Percentiles rank a stretch among this genome's conserved stretches.
phyloP scores from a whole-genome alignment of 805 yeast genomes.

The Barnettozyma sp. region DNA sequence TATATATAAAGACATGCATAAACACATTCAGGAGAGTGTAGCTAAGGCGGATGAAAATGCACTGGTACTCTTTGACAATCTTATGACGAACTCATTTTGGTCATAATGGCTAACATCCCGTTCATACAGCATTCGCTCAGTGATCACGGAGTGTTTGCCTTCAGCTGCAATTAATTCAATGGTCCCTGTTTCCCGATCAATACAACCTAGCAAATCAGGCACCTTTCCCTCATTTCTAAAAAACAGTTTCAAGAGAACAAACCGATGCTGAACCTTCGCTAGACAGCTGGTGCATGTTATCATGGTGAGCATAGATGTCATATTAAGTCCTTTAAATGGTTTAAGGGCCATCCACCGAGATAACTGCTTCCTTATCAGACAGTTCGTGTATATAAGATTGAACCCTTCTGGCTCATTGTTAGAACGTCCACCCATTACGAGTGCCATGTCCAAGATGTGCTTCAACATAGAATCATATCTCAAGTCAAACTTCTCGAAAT shows the following conservation, averaged over 20 bases:
- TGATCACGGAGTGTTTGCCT: conserved; percentile 1
- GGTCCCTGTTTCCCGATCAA: conserved; percentile 16
- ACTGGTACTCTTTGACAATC: conserved; percentile 1
- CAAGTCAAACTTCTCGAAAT: conserved; percentile 18
- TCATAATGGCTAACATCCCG: conserved; percentile 9
- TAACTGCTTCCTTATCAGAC: conserved; percentile 14
- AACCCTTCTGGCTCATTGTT: conserved; percentile 6
- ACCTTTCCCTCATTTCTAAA: conserved; percentile 6
- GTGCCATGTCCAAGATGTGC: conserved; percentile 1
- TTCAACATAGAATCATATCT: conserved; percentile 10
- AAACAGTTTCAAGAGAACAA: conserved; percentile 12
- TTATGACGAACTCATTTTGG: conserved; percentile 3
- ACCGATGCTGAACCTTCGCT: conserved; percentile 11
- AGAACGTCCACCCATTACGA: background rate
- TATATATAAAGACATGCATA: no score
- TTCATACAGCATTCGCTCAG: conserved; percentile 8
- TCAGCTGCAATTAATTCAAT: conserved; percentile 15
- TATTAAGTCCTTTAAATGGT: conserved; percentile 15
- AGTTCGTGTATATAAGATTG: conserved; percentile 7
- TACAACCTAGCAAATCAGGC: conserved; percentile 15
- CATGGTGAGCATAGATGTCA: conserved; percentile 4
- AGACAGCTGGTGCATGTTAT: conserved; percentile 19
- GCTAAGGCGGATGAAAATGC: conserved; percentile 8
- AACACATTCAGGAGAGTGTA: background rate
- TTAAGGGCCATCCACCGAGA: conserved; percentile 18